phyloP scores from a whole-genome alignment of 305 asterid genomes.

The Solanum hybrid region DNA sequence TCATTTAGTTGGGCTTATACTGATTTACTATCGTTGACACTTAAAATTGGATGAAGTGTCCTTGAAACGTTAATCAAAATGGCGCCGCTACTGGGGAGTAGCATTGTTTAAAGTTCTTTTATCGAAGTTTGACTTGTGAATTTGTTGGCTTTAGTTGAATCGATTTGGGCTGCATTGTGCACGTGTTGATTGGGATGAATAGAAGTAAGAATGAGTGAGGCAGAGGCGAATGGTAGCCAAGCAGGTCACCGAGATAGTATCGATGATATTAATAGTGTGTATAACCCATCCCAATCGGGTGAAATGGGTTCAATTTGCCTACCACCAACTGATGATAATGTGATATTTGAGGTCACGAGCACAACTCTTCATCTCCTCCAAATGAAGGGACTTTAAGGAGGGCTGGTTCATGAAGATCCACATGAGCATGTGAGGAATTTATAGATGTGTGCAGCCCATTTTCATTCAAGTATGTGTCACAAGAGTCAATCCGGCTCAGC shows the following conservation, averaged over 20 bases:
- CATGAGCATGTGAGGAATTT: neutral
- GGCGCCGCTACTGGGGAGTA: fast-evolving
- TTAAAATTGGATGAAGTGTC: neutral
- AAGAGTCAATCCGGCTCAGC: neutral
- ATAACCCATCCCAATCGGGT: neutral
- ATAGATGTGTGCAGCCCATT: neutral
- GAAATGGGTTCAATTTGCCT: neutral
- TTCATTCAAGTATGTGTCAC: neutral
- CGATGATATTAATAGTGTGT: neutral
- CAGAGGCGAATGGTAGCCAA: neutral
- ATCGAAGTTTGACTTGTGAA: neutral
- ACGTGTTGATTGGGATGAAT: neutral
- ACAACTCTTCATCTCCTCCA: neutral
- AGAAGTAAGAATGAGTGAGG: neutral
- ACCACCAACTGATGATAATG: neutral
- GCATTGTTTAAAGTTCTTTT: neutral
- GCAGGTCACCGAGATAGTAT: neutral
- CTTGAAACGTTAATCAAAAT: neutral
- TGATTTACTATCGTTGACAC: neutral
- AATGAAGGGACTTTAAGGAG: neutral
- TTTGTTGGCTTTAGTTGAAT: neutral
- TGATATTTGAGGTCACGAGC: neutral
- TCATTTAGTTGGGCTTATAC: neutral
- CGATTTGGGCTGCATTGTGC: neutral
- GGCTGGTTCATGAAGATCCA: neutral